phyloP scores from a whole-genome alignment of 495 filamentous ascomycete species.

The Hypomontagnella monticulosa region DNA sequence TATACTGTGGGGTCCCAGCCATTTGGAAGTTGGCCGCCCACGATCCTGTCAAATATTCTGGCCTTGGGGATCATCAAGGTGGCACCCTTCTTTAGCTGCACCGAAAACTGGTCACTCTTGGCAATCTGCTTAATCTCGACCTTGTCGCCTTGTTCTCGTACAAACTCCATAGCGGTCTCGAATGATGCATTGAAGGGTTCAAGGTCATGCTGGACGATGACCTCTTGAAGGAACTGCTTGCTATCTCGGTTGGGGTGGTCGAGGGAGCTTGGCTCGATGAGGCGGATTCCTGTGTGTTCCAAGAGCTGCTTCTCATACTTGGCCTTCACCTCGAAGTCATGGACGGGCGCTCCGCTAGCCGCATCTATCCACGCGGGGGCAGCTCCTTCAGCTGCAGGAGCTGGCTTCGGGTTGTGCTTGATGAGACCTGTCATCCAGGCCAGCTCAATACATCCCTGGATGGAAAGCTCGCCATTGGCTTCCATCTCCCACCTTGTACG shows the following conservation, averaged over 20 bases:
- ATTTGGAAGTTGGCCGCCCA: conserved; percentile 94
- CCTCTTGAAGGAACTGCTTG: conserved; percentile 95
- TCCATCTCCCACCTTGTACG: conserved; percentile 95
- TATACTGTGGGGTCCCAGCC: conserved; percentile 95
- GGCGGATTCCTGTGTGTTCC: conserved; percentile 89
- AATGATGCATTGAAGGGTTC: conserved; percentile 96
- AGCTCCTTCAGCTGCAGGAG: conserved; percentile 78
- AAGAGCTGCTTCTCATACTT: conserved; percentile 89
- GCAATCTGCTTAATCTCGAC: conserved; percentile 92
- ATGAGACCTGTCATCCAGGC: conserved; percentile 96
- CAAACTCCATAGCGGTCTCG: conserved; percentile 96
- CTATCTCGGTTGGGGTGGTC: conserved; percentile 93
- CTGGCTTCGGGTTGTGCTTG: conserved; percentile 79
- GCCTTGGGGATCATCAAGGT: conserved; percentile 93
- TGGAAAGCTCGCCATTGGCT: conserved; percentile 83
- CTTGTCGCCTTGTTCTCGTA: conserved; percentile 93
- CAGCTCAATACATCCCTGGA: conserved; percentile 91
- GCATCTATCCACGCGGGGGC: conserved; percentile 85
- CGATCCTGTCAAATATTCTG: conserved; percentile 92
- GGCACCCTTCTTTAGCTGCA: conserved; percentile 90
- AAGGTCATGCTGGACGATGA: conserved; percentile 93
- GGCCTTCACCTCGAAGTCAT: conserved; percentile 85
- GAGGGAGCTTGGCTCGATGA: conserved; percentile 89
- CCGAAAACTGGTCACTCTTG: conserved; percentile 90
- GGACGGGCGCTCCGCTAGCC: conserved; percentile 82